These are phyloP conservation scores for Hondaea fermentalgiana DNA, from an alignment of 108 stramenopile species.

Conservation along the genomic window DNA sequence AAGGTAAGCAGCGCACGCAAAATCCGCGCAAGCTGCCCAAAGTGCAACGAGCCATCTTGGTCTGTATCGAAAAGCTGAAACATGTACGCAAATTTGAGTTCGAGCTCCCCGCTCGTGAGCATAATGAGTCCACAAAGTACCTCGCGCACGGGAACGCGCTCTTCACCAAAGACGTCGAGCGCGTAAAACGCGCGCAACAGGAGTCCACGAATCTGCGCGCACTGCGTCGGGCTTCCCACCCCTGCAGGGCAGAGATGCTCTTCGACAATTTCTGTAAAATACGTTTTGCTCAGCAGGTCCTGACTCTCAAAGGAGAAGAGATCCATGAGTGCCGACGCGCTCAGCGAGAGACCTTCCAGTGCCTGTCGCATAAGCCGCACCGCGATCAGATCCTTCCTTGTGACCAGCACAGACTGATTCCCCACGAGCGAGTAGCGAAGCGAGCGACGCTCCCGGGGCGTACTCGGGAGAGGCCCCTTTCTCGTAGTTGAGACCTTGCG, in stretches of 20 bases:
- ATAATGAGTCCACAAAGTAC: neutral
- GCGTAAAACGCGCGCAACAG: neutral
- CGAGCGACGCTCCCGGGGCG: neutral
- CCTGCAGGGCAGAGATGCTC: neutral
- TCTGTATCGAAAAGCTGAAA: constrained; percentile 4
- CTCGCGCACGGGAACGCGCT: neutral
- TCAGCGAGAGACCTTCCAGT: neutral
- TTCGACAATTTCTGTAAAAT: neutral
- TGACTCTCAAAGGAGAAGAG: neutral
- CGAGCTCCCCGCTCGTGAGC: neutral
- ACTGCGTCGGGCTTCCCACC: neutral
- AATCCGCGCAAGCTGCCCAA: neutral
- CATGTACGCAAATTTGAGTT: neutral
- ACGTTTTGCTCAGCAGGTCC: neutral
- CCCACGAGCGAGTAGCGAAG: neutral
- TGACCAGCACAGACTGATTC: neutral
- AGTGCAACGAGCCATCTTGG: neutral
- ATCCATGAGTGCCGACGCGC: neutral
- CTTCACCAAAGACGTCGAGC: neutral
- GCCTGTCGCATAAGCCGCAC: neutral
- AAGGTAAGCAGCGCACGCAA: neutral
- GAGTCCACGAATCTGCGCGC: neutral
- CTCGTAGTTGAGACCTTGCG: neutral
- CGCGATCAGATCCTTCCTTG: neutral
- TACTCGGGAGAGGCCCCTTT: neutral